Base-by-base conservation (phyloP, 176 grass and related monocot genomes). In the sorghum (Sorghum bicolor) region DNA sequence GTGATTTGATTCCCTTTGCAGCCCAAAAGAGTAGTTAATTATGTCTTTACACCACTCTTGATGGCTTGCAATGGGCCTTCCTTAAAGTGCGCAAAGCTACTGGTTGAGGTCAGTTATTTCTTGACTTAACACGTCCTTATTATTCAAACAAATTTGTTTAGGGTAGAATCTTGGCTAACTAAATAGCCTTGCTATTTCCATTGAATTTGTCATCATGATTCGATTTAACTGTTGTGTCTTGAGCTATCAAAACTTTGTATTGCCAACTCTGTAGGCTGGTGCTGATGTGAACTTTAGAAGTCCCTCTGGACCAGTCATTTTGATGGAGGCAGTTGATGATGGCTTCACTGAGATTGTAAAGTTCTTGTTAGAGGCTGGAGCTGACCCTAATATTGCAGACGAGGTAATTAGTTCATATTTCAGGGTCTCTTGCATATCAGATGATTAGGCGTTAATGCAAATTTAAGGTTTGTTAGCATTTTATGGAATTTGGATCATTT, bases 301-400 rank as follows among this genome's bases (percentile, higher is more conserved):
- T 74, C 50, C 33, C 6, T 62, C 4, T 64, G 82, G 78, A 70
- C 43, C 79, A 29, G 50, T 52, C 37, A 26, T 73, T 77, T 77
- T 82, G 82, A 82, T 66, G 8, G 30, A 55, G 39, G 79, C 86
- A 74, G 30, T 82, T 62, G 80, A 48, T 31, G 52, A 66, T 40
- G 72, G 77, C 32, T 88, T 77, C 34, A 88, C n/a, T 9, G 82
- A 92, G 20, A 60, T 88, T 45, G 65, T 88, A 26, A 85, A 88
- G 50, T 47, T 65, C 10, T 80, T 88, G 70, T 26, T 91, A 79
- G 81, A 82, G 24, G 68, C 76, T 84, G 89, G 89, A 75, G 89
- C 89, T 50, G 55, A 88, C 9, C 47, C 89, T 48, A 91, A 91
- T 77, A 72, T 92, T 57, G n/a, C 24, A 34, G 77, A 82, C 20